Evolutionary conservation across 495 filamentous ascomycete species (phyloP).

Genomic region (Halenospora varia): DNA sequence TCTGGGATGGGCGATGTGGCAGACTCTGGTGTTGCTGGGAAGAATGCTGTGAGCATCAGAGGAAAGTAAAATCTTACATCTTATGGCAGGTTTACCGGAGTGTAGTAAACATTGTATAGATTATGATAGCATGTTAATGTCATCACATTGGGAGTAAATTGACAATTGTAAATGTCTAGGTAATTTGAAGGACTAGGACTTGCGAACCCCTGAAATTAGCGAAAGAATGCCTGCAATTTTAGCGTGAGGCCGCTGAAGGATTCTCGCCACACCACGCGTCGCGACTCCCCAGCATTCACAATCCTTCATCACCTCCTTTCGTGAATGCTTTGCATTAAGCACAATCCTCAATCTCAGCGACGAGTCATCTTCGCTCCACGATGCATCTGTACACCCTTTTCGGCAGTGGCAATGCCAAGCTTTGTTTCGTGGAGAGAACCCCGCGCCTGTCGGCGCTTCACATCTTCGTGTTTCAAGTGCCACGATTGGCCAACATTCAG

Average conservation of each 20-base stretch:
- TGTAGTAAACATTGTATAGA: no score
- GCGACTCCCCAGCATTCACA: not conserved
- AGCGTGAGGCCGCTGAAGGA: not conserved
- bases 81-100: no score
- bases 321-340: not conserved
- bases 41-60: no score
- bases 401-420: not conserved
- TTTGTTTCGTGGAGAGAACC: not conserved
- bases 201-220: not conserved
- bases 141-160: no score
- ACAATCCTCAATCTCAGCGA: not conserved
- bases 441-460: not conserved
- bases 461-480: not conserved
- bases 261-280: not conserved
- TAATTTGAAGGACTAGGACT: no score
- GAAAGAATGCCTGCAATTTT: not conserved
- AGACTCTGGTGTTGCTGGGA: no score
- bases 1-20: no score
- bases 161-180: no score
- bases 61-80: no score
- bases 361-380: not conserved
- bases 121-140: no score
- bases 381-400: not conserved
- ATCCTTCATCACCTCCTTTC: not conserved
- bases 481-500: slow-evolving; percentile 1